phyloP scores from a whole-genome alignment of 1,284 basidiomycete genomes.

The Neonothopanus nambi region DNA sequence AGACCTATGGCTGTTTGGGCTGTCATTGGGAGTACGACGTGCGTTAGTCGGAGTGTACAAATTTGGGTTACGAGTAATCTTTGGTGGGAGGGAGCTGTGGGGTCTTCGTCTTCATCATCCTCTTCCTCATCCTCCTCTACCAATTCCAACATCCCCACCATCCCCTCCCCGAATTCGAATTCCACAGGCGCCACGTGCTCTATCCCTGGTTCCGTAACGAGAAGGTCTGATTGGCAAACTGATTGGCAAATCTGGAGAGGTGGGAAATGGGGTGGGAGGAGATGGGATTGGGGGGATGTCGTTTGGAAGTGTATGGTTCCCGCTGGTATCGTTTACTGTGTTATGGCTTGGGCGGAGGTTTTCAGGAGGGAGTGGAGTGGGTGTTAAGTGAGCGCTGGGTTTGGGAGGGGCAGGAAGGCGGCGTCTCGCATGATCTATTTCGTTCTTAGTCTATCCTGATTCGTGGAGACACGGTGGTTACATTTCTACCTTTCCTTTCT shows the following conservation, averaged over 20 bases:
- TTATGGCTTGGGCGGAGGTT: slow-evolving; percentile 76
- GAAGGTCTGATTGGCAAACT: slow-evolving; percentile 24
- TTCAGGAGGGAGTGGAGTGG: slow-evolving; percentile 42
- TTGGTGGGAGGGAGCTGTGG: slow-evolving; percentile 39
- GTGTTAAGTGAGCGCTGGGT: slow-evolving; percentile 20
- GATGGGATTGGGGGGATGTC: slow-evolving; percentile 79
- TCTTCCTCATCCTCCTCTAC: too few species aligned
- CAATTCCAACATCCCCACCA: too few species aligned
- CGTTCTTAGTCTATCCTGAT: too few species aligned
- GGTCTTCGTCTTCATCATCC: not conserved
- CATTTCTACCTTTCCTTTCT: too few species aligned
- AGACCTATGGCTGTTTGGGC: slow-evolving; percentile 81
- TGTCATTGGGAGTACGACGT: slow-evolving; percentile 79
- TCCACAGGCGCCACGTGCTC: too few species aligned
- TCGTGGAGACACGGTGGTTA: too few species aligned
- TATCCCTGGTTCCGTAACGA: too few species aligned
- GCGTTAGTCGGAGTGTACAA: slow-evolving; percentile 69
- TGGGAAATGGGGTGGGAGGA: slow-evolving; percentile 51
- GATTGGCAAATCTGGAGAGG: slow-evolving; percentile 43
- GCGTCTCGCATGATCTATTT: too few species aligned
- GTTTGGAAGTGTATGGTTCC: slow-evolving; percentile 66
- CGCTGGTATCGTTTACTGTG: slow-evolving; percentile 67
- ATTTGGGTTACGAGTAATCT: slow-evolving; percentile 87
- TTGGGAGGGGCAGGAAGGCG: too few species aligned
- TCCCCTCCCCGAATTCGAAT: too few species aligned